These are phyloP conservation scores for Medicago arabica DNA, from an alignment of 306 rosid species.

Conservation along the genomic window DNA sequence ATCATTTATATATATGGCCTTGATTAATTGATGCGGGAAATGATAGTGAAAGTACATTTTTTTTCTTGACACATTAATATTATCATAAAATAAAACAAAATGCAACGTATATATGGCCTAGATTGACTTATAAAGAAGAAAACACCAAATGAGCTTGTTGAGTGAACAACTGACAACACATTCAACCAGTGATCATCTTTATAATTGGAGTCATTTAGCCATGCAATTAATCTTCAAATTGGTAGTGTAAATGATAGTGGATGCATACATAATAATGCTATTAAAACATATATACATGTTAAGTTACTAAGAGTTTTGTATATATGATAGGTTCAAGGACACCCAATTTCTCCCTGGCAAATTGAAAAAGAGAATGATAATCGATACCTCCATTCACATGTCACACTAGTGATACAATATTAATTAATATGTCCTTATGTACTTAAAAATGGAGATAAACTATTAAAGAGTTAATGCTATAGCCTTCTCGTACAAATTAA, in stretches of 20 bases:
- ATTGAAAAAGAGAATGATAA: too few relatives aligned
- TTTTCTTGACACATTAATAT: neutral
- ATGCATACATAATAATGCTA: neutral
- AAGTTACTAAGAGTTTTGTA: neutral
- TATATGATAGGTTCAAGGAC: neutral
- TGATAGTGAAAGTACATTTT: neutral
- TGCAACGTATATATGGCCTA: neutral
- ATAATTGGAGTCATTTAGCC: neutral
- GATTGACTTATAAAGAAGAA: neutral
- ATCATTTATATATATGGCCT: too few relatives aligned
- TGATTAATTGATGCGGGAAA: too few relatives aligned
- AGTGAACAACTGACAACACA: conserved; percentile 12
- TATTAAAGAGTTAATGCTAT: too few relatives aligned
- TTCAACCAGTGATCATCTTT: neutral
- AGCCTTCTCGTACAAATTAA: too few relatives aligned
- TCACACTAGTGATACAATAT: too few relatives aligned
- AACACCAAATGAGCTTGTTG: neutral
- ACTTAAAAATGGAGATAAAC: too few relatives aligned
- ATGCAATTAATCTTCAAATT: neutral
- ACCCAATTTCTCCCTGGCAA: neutral
- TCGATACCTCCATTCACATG: too few relatives aligned
- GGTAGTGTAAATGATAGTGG: neutral
- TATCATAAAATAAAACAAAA: neutral
- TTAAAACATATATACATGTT: neutral
- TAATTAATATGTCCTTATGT: too few relatives aligned